Evolutionary conservation across 2,329 filamentous ascomycete species (phyloP).

Genomic region (Mycogone perniciosa): DNA sequence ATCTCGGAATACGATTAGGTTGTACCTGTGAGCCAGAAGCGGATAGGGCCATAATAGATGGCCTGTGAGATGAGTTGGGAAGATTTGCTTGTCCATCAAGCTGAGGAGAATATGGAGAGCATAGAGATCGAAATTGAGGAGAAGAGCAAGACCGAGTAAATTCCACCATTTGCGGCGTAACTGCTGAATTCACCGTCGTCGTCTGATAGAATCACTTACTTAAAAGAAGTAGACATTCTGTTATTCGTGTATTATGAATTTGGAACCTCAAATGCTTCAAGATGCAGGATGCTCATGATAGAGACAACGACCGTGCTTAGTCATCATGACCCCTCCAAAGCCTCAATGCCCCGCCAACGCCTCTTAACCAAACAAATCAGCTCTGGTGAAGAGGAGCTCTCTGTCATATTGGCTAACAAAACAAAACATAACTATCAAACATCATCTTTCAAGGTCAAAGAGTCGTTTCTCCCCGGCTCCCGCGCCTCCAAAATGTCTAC

Average conservation of each 20-base stretch:
- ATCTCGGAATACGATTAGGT: too few species aligned
- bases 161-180: background rate
- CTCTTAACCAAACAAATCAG: background rate
- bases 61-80: too few species aligned
- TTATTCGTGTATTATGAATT: too few species aligned
- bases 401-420: background rate
- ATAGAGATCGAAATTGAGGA: background rate
- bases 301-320: background rate
- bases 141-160: background rate
- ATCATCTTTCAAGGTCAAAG: background rate
- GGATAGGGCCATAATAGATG: too few species aligned
- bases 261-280: too few species aligned
- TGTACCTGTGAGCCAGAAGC: too few species aligned
- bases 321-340: background rate
- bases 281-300: background rate
- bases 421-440: background rate
- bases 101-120: too few species aligned
- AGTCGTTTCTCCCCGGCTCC: background rate
- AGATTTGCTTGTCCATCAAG: too few species aligned
- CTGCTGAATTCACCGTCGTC: too few species aligned
- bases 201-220: too few species aligned
- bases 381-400: background rate
- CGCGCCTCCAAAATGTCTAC: background rate
- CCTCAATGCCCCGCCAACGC: slow-evolving; percentile 10
- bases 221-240: too few species aligned